Conservation (phyloP, 179 eudicot species). For the Kewa caespitosa region DNA sequence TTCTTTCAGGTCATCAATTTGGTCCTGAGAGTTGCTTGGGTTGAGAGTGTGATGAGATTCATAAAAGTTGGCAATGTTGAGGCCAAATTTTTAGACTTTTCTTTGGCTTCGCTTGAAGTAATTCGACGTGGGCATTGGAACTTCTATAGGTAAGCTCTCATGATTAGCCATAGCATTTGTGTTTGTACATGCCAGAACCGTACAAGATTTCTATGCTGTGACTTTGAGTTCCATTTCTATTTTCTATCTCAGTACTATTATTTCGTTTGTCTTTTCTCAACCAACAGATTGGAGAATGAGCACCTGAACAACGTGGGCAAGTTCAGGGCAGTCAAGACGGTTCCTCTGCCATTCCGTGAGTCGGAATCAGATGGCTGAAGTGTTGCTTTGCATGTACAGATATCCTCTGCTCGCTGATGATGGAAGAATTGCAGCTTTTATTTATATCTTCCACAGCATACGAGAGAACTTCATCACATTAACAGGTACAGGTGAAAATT, state of each 20-base stretch:
- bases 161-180: not conserved
- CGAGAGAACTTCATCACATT: constrained; percentile 10
- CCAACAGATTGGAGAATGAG: constrained; percentile 74
- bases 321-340: constrained; percentile 69
- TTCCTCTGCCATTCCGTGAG: constrained; percentile 79
- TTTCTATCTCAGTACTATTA: not conserved
- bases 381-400: constrained; percentile 23
- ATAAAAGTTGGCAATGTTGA: constrained; percentile 50
- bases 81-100: constrained; percentile 67
- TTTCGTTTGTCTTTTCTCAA: not conserved
- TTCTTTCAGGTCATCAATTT: constrained; percentile 61
- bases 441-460: constrained; percentile 5
- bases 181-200: not conserved
- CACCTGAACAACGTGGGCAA: constrained; percentile 80
- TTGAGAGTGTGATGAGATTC: constrained; percentile 68
- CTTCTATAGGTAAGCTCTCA: constrained; percentile 65
- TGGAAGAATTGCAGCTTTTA: constrained; percentile 21
- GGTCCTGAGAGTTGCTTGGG: constrained; percentile 81
- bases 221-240: not conserved
- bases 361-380: constrained; percentile 56
- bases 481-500: constrained; percentile 23
- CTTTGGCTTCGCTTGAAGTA: constrained; percentile 88
- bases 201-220: not conserved
- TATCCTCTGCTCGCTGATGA: constrained; percentile 14
- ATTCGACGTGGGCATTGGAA: constrained; percentile 99